A percentile compares a stretch with the other conserved stretches of the same genome.
Conservation (phyloP, 257 asterid genomes). For the Gentiana straminea region DNA sequence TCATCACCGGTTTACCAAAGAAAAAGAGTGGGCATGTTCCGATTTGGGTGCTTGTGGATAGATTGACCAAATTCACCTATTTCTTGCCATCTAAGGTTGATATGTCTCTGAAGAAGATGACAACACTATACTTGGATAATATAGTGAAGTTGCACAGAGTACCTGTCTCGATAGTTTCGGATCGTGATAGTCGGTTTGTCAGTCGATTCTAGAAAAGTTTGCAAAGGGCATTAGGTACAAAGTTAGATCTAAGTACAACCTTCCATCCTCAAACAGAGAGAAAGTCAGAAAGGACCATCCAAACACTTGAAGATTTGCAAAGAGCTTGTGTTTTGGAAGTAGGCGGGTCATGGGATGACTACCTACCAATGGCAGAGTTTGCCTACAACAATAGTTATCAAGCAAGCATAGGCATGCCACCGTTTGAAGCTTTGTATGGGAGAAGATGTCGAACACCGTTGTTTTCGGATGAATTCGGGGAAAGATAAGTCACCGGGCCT, state of each 20-base stretch:
- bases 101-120: not conserved
- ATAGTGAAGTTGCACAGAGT: not conserved
- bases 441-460: not conserved
- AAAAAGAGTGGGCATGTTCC: too few relatives aligned
- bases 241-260: not conserved
- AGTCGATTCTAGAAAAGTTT: not conserved
- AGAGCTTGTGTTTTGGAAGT: not conserved
- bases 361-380: not conserved
- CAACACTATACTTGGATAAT: not conserved
- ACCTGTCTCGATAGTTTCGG: not conserved
- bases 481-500: too few relatives aligned
- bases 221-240: not conserved
- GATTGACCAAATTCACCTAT: not conserved
- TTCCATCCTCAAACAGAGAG: not conserved
- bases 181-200: not conserved
- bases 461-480: too few relatives aligned
- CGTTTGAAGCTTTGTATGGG: not conserved
- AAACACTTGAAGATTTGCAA: not conserved
- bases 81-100: not conserved
- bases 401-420: not conserved
- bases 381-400: not conserved
- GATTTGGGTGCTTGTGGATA: not conserved
- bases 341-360: not conserved
- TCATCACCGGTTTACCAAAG: too few relatives aligned
- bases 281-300: not conserved